A percentile compares a stretch with the other conserved stretches of the same genome.
Conservation (phyloP, 768 basidiomycete species). For the Leccinum subgranulosum region DNA sequence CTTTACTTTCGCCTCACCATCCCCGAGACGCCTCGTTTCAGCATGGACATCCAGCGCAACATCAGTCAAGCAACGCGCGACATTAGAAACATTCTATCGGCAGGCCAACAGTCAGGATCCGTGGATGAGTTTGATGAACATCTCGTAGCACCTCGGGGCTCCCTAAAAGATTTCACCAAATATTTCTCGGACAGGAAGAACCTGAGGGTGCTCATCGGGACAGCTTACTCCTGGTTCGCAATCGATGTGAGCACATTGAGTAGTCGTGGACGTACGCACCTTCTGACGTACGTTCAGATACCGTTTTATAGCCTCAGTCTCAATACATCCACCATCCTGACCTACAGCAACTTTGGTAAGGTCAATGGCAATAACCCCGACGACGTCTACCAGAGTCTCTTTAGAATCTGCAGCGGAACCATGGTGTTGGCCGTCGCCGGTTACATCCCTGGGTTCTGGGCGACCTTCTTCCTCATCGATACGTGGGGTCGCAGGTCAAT, state of each 20-base stretch:
- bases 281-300: constrained; percentile 42
- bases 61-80: constrained; percentile 69
- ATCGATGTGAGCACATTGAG: constrained; percentile 54
- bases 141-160: constrained; percentile 62
- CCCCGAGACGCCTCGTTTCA: constrained; percentile 87
- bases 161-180: constrained; percentile 56
- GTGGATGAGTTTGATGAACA: constrained; percentile 45
- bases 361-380: constrained; percentile 23
- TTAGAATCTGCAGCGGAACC: constrained; percentile 21
- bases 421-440: constrained; percentile 18
- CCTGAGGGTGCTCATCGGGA: constrained; percentile 72
- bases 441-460: constrained; percentile 54
- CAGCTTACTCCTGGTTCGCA: constrained; percentile 85
- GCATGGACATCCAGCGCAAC: constrained; percentile 86
- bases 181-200: constrained; percentile 78
- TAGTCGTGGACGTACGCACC: neutral
- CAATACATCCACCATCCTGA: constrained; percentile 73
- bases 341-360: constrained; percentile 64
- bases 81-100: constrained; percentile 60
- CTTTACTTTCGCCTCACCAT: constrained; percentile 91
- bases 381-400: constrained; percentile 22
- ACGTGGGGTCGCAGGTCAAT: constrained; percentile 71
- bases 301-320: constrained; percentile 87
- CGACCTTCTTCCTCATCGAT: constrained; percentile 63
- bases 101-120: constrained; percentile 40